Percentiles rank a stretch among this genome's conserved stretches.
phyloP scores from a whole-genome alignment of 257 asterid genomes.

The Rhazya stricta region DNA sequence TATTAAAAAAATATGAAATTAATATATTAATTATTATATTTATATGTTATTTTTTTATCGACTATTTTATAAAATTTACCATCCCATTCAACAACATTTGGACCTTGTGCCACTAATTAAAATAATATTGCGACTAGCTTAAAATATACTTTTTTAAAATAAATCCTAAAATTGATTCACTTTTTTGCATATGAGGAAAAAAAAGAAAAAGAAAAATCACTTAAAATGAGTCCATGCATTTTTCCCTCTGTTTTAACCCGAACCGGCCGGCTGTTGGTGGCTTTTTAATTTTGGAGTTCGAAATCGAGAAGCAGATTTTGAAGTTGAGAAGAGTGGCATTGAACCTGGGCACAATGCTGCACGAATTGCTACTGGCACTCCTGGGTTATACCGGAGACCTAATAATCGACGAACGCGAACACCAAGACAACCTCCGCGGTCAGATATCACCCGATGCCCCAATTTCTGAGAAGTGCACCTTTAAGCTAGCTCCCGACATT shows the following conservation, averaged over 20 bases:
- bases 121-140: no score
- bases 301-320: neutral
- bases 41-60: no score
- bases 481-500: conserved; percentile 85
- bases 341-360: conserved; percentile 44
- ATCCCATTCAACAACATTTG: no score
- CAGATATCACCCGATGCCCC: conserved; percentile 60
- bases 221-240: neutral
- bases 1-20: no score
- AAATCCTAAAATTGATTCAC: no score
- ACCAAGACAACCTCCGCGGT: conserved; percentile 39
- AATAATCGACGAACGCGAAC: conserved; percentile 75
- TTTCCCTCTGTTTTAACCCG: no score
- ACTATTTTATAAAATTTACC: no score
- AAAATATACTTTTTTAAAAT: no score
- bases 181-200: no score
- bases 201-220: no score
- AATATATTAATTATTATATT: no score
- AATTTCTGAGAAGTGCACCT: conserved; percentile 58
- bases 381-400: conserved; percentile 97
- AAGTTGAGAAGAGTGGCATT: neutral
- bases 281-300: neutral
- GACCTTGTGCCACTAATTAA: no score
- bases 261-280: neutral
- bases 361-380: conserved; percentile 80